These are phyloP conservation scores for Gynandropsis gynandra DNA, from an alignment of 345 rosid species.

Conservation along the genomic window DNA sequence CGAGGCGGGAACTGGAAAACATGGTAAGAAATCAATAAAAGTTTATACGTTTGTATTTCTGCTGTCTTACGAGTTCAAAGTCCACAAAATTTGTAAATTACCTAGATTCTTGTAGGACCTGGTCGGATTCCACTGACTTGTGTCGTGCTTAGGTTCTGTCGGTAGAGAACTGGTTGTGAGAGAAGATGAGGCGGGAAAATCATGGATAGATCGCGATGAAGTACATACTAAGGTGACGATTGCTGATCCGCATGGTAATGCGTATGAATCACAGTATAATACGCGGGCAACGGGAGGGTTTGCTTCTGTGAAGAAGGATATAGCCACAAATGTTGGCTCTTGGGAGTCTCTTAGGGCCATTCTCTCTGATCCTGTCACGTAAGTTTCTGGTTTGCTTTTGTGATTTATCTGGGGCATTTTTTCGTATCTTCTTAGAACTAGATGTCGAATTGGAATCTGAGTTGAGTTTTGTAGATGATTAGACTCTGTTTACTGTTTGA, in stretches of 20 bases:
- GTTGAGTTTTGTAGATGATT: background rate
- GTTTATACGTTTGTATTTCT: slow-evolving; percentile 18
- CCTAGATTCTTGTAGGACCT: background rate
- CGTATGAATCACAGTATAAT: slow-evolving; percentile 41
- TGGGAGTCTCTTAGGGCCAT: slow-evolving; percentile 67
- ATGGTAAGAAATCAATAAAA: slow-evolving; percentile 38
- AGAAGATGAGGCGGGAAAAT: slow-evolving; percentile 35
- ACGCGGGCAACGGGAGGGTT: slow-evolving; percentile 41
- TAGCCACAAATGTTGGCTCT: slow-evolving; percentile 40
- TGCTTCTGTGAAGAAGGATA: slow-evolving; percentile 49
- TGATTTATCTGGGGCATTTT: background rate
- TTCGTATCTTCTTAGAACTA: too few relatives aligned
- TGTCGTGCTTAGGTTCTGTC: slow-evolving; percentile 21
- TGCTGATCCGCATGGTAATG: slow-evolving; percentile 48
- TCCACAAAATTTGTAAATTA: slow-evolving; percentile 4
- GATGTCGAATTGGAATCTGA: background rate
- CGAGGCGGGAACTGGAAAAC: slow-evolving; percentile 21
- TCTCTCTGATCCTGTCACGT: slow-evolving; percentile 78
- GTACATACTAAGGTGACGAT: slow-evolving; percentile 33
- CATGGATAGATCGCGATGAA: slow-evolving; percentile 26
- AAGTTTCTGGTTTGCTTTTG: slow-evolving; percentile 24
- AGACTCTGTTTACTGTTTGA: background rate
- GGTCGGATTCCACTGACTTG: background rate
- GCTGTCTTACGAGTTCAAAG: background rate
- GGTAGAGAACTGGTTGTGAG: slow-evolving; percentile 41